These are phyloP conservation scores for Mycena crocata DNA, from an alignment of 768 basidiomycete genomes.

Conservation along the genomic window DNA sequence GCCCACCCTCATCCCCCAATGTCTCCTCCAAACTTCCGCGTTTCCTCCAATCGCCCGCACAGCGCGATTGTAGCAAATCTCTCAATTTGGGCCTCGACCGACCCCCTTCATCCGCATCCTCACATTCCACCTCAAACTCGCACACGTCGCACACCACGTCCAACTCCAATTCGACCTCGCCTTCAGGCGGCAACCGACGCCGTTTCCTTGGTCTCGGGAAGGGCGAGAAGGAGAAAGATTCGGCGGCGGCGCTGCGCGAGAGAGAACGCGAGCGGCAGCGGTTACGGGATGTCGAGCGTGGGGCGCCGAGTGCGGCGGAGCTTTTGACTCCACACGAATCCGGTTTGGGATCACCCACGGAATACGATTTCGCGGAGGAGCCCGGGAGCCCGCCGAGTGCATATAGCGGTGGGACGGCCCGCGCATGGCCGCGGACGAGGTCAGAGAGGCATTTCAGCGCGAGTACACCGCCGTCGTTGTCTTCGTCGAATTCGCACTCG, in stretches of 20 bases:
- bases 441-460: constrained; percentile 4
- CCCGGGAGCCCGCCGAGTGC: not conserved
- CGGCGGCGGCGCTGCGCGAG: not conserved
- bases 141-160: not conserved
- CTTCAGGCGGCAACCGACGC: not conserved
- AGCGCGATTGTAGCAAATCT: constrained; percentile 9
- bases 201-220: constrained; percentile 21
- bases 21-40: constrained; percentile 13
- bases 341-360: not conserved
- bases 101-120: constrained; percentile 1
- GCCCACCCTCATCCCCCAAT: constrained; percentile 4
- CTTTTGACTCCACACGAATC: not conserved
- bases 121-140: not conserved
- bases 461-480: not conserved
- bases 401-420: not conserved
- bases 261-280: constrained; percentile 24
- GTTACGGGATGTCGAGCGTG: constrained; percentile 16
- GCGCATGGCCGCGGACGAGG: constrained; percentile 1
- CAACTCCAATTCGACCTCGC: not conserved
- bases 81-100: constrained; percentile 19
- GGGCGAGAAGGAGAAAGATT: not conserved
- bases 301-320: constrained; percentile 1
- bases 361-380: not conserved
- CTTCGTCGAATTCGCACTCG: not conserved
- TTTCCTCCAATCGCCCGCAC: constrained; percentile 15